Evolutionary conservation across 1,139 yeast species (phyloP).

Genomic region (Yamadazyma friedrichii): DNA sequence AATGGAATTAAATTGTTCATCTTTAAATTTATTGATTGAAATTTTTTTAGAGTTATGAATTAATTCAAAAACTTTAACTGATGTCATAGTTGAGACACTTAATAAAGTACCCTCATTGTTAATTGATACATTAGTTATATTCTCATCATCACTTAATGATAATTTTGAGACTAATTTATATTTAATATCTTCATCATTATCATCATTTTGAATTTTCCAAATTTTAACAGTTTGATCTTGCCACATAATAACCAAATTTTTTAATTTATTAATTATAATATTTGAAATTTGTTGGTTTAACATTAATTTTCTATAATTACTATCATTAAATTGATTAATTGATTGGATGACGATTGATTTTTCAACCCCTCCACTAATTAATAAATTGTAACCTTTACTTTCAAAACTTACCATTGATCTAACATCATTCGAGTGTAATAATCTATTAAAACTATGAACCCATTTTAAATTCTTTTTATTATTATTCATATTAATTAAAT

Average conservation of each 20-base stretch:
- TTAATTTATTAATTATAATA: slow-evolving; percentile 44
- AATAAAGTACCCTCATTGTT: slow-evolving; percentile 65
- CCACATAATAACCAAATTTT: slow-evolving; percentile 68
- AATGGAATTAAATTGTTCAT: slow-evolving; percentile 43
- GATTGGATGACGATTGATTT: slow-evolving; percentile 73
- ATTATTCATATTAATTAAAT: slow-evolving; percentile 28
- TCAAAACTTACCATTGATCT: slow-evolving; percentile 74
- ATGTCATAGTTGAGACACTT: slow-evolving; percentile 68
- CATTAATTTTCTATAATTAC: slow-evolving; percentile 70
- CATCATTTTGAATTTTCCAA: slow-evolving; percentile 54
- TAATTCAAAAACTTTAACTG: slow-evolving; percentile 68
- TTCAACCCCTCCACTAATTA: slow-evolving; percentile 91
- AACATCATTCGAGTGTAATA: slow-evolving; percentile 87
- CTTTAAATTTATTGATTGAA: slow-evolving; percentile 52
- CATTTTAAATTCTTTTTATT: slow-evolving; percentile 50
- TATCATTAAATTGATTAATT: slow-evolving; percentile 65
- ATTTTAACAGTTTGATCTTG: slow-evolving; percentile 78
- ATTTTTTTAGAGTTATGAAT: slow-evolving; percentile 36
- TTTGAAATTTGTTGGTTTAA: slow-evolving; percentile 63
- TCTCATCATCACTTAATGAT: slow-evolving; percentile 73
- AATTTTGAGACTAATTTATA: slow-evolving; percentile 63
- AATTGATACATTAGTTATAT: slow-evolving; percentile 68
- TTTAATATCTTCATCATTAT: slow-evolving; percentile 12
- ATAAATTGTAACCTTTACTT: slow-evolving; percentile 64
- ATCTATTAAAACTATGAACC: slow-evolving; percentile 76